These are phyloP conservation scores for Microdochium nivale DNA, from an alignment of 2,329 filamentous ascomycete species.

Conservation along the genomic window DNA sequence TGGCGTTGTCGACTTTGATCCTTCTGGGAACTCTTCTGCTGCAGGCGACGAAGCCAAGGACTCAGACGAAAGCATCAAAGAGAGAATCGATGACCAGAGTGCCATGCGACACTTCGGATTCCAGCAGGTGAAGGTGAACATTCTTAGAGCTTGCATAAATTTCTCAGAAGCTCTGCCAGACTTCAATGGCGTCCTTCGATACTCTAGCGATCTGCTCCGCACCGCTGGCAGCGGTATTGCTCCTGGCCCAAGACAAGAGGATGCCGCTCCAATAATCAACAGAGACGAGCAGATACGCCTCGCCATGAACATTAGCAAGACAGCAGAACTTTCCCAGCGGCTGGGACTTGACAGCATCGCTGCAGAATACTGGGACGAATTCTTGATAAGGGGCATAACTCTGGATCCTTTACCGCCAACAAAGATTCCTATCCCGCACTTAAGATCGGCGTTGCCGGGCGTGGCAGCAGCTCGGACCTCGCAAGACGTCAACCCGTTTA, in stretches of 20 bases:
- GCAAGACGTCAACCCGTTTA: conserved; percentile 71
- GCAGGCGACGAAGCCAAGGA: conserved; percentile 24
- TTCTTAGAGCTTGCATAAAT: conserved; percentile 82
- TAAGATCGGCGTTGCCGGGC: conserved; percentile 44
- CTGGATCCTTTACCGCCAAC: conserved; percentile 54
- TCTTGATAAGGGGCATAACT: conserved; percentile 71
- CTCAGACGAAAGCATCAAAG: conserved; percentile 42
- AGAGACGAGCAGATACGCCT: conserved; percentile 80
- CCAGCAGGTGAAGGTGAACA: conserved; percentile 70
- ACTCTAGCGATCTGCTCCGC: conserved; percentile 75
- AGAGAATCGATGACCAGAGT: conserved; percentile 52
- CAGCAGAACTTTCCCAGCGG: conserved; percentile 66
- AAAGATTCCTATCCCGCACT: conserved; percentile 58
- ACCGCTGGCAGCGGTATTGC: conserved; percentile 75
- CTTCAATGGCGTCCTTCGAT: conserved; percentile 80
- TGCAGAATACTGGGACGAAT: conserved; percentile 96
- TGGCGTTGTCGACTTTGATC: conserved; percentile 48
- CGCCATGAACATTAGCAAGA: conserved; percentile 79
- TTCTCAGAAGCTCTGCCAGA: conserved; percentile 91
- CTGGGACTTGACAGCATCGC: conserved; percentile 62
- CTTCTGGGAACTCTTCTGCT: conserved; percentile 17
- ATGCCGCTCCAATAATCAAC: conserved; percentile 61
- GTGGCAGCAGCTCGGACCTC: conserved; percentile 40
- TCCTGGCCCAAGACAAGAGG: conserved; percentile 58
- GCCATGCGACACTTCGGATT: conserved; percentile 65